Evolutionary conservation across 2,329 filamentous ascomycete species (phyloP), one percentile per base, ranked within the genome.

Genomic region (Xylogone sp.): DNA sequence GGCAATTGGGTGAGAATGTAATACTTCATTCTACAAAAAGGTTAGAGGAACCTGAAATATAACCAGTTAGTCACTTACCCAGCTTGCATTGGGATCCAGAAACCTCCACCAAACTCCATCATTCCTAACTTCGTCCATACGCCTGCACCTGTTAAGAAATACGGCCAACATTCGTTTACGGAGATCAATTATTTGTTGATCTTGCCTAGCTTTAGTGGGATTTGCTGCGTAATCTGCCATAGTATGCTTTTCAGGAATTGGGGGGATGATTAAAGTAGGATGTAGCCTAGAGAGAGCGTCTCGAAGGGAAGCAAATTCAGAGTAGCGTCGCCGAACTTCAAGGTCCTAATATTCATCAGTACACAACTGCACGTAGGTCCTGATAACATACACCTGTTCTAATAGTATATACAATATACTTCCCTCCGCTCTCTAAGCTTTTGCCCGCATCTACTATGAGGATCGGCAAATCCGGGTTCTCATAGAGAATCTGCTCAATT

Each of bases 181-280:
- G 58, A 97, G 75, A 66, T 99, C 94, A 57, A 99, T 99, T 44
- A 97, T 99, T 54, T 93, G 89, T 52, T 91, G 87, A 67, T 99
- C 95, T 70, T 99, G 93, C 69, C 97, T 99, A 18, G 95, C 95
- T 64, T 93, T 97, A 34, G 94, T 99, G 1, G 95, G 94, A 63
- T 96, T 97, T 22, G 95, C 92, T 16, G 94, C 94, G 67, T 99
- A 99, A 69, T 99, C 94, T 55, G 93, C 93, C 87, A 99, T 96
- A 44, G 91, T 94, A 70, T 99, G 94, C 71, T 99, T 99, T 73
- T 99, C 95, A 20, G 94, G 94, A 63, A 99, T 99, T 2, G 94
- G 94, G 7, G 94, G 95, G 48, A 99, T 88, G 62, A 99, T 88
- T 42, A 99, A 79, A 0, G 94, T 99, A 7, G 95, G 94, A 67